Conservation (phyloP, 148 eudicot genomes). For the Heliamphora exappendiculata region DNA sequence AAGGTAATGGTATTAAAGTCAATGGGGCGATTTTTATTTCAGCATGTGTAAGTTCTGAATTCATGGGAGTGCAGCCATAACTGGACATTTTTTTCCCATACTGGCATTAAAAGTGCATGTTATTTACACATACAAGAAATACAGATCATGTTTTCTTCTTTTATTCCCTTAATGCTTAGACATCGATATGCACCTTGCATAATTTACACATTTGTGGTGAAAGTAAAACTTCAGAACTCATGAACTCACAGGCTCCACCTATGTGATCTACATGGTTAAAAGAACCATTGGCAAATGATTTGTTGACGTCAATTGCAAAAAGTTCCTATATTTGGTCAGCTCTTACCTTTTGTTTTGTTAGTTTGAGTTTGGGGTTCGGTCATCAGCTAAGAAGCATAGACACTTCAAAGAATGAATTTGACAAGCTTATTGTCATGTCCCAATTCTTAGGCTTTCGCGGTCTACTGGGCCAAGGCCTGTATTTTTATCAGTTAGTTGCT, state of each 20-base stretch:
- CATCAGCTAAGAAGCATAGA: no score
- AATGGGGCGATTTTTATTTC: neutral
- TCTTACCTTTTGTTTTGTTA: neutral
- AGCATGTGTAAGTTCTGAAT: neutral
- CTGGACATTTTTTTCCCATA: neutral
- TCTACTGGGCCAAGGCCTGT: no score
- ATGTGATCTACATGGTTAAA: neutral
- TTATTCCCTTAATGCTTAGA: no score
- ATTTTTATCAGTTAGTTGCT: no score
- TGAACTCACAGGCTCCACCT: neutral
- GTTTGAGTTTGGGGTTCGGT: no score
- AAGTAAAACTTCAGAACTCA: neutral
- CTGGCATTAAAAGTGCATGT: neutral
- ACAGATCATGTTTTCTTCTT: no score
- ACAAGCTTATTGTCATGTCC: no score
- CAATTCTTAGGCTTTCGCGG: no score
- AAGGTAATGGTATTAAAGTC: slow-evolving; percentile 37
- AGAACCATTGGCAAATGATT: neutral
- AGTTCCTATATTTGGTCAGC: neutral
- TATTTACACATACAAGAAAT: neutral
- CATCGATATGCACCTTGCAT: neutral
- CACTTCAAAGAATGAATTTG: no score
- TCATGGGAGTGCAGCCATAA: neutral
- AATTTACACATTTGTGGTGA: neutral
- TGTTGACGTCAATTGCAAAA: neutral